Base-by-base conservation (phyloP, 495 filamentous ascomycete genomes). In the Schizothecium vesticola region DNA sequence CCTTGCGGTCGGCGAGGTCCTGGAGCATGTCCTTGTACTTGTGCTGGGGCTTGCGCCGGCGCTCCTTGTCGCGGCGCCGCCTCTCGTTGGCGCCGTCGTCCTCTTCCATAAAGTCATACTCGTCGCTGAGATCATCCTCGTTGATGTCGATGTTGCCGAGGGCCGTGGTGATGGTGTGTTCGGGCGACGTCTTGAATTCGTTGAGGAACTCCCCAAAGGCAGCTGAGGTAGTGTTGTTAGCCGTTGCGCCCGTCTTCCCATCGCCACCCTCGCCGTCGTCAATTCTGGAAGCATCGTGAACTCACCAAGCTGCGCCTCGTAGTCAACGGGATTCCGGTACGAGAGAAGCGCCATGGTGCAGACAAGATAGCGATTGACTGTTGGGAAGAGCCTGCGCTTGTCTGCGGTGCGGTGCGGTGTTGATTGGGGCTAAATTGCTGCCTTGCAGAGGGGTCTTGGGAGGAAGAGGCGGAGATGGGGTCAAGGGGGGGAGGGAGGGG, bases 81-180 rank as follows among this genome's bases (percentile, higher is more conserved):
- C 71, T 81, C 64, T 79, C 80, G 43, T 82, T 83, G 16, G 81
- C 82, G 59, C 86, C 87, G 67, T 91, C 90, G 59, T 87, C 88
- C 79, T 97, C 91, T 73, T 96, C 91, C 91, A 97, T 92, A 79
- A 96, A 92, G 74, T 96, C 93, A 74, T 97, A 94, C 72, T 96
- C 93, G 75, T 97, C 93, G 80, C 91, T 94, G n/a, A 90, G 85
- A 71, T 89, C 88, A 81, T 94, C 91, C 66, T 90, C 93, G 78
- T 94, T 90, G 70, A 99, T 90, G 76, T 92, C 89, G 74, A 99
- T 85, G 63, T 91, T 89, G 68, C 91, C 87, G 33, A 99, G 80
- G 21, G 92, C 93, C 74, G 91, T 86, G 63, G 89, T 87, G 67
- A 91, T 84, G 4, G 86, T 86, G 73, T 93, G 90, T 62, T 89